phyloP scores from a whole-genome alignment of 2,329 filamentous ascomycete species.

The Colletotrichum sp. region DNA sequence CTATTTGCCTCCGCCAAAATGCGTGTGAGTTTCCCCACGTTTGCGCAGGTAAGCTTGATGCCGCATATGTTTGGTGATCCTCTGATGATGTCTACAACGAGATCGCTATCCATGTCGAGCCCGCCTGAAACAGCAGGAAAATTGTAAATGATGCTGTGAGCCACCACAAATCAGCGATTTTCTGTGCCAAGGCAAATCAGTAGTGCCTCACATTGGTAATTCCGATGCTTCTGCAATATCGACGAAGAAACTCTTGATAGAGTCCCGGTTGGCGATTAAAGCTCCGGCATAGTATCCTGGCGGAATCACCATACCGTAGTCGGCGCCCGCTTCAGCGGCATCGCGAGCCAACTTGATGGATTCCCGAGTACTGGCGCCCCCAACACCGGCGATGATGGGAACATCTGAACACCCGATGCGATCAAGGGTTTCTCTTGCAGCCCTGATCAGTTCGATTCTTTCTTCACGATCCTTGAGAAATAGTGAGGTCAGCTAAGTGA shows the following conservation, averaged over 20 bases:
- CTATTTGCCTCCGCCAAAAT: neutral
- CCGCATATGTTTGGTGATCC: conserved; percentile 61
- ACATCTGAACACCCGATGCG: neutral
- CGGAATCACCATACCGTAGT: neutral
- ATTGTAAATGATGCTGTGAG: neutral
- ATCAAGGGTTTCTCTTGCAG: neutral
- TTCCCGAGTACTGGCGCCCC: neutral
- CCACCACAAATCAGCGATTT: neutral
- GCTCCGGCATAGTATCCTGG: neutral
- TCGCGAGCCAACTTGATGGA: neutral
- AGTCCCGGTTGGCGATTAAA: neutral
- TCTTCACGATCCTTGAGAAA: neutral
- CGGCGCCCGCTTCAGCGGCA: neutral
- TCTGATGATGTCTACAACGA: conserved; percentile 56
- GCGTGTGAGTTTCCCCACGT: neutral
- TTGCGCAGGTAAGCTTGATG: conserved; percentile 67
- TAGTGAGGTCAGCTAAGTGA: neutral
- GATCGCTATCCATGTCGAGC: conserved; percentile 68
- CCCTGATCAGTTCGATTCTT: neutral
- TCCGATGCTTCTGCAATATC: neutral
- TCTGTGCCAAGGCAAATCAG: neutral
- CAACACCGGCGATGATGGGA: neutral
- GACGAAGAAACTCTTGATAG: neutral
- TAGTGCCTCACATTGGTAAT: neutral
- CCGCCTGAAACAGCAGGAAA: neutral